phyloP scores from a whole-genome alignment of 495 filamentous ascomycete genomes.

The Aspergillus conjunctus region DNA sequence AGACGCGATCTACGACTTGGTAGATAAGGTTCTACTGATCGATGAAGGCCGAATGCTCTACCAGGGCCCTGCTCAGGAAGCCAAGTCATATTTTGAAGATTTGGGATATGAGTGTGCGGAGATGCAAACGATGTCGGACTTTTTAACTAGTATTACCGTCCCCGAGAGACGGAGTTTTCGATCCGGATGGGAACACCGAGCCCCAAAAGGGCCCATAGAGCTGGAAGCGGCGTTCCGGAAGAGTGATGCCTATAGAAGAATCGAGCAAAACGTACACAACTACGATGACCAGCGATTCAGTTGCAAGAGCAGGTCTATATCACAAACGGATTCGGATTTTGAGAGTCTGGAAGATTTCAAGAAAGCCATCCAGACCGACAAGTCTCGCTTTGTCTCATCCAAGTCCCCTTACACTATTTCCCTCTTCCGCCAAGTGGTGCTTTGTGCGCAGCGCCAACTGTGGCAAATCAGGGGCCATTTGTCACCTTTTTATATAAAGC shows the following conservation, averaged over 20 bases:
- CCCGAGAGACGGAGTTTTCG: constrained; percentile 64
- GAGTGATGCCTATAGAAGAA: constrained; percentile 7
- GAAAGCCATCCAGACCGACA: constrained; percentile 43
- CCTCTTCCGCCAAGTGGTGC: constrained; percentile 61
- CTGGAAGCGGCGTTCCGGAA: constrained; percentile 38
- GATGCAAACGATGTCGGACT: constrained; percentile 81
- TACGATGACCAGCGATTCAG: constrained; percentile 46
- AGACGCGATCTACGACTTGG: constrained; percentile 78
- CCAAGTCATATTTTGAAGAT: constrained; percentile 75
- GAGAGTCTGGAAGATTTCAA: constrained; percentile 46
- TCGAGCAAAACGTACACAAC: constrained; percentile 51
- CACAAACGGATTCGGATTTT: constrained; percentile 43
- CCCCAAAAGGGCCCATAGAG: constrained; percentile 69
- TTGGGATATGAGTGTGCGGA: constrained; percentile 77
- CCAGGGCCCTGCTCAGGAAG: constrained; percentile 70
- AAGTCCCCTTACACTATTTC: constrained; percentile 61
- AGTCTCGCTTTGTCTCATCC: constrained; percentile 42
- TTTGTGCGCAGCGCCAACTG: constrained; percentile 64
- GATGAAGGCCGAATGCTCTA: constrained; percentile 78
- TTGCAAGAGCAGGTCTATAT: constrained; percentile 34
- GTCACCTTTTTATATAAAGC: constrained; percentile 37
- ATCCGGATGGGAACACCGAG: constrained; percentile 63
- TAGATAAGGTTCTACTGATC: constrained; percentile 85
- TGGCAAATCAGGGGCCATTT: constrained; percentile 46
- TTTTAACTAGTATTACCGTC: constrained; percentile 77